Evolutionary conservation across 108 stramenopile species (phyloP).

Genomic region (Skeletonema menzelii): DNA sequence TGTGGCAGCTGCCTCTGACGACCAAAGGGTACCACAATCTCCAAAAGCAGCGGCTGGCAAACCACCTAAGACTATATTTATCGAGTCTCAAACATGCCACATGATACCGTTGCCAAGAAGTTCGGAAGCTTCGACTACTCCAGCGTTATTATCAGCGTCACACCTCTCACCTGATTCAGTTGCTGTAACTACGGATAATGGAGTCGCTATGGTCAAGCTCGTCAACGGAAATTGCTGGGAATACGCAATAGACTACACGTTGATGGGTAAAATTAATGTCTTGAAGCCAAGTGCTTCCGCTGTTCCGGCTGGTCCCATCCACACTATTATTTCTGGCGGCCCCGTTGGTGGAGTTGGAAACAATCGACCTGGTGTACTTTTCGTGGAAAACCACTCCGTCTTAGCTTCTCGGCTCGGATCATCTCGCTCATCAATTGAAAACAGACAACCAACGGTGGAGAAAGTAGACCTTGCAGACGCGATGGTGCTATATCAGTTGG

Average conservation of each 20-base stretch:
- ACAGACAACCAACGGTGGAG: constrained; percentile 17
- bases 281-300: background rate
- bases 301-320: constrained; percentile 33
- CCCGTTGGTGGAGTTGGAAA: constrained; percentile 15
- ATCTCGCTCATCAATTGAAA: constrained; percentile 14
- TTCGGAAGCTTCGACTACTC: background rate
- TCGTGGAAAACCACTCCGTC: constrained; percentile 30
- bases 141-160: constrained; percentile 20
- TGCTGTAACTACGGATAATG: constrained; percentile 36
- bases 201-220: constrained; percentile 23
- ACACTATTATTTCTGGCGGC: constrained; percentile 16
- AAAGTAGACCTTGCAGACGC: constrained; percentile 37
- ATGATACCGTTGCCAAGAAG: constrained; percentile 13
- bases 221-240: constrained; percentile 22
- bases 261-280: background rate
- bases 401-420: constrained; percentile 29
- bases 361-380: constrained; percentile 39
- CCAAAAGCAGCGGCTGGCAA: constrained; percentile 7
- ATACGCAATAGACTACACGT: background rate
- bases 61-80: constrained; percentile 16
- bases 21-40: background rate
- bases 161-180: constrained; percentile 16
- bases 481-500: constrained; percentile 25
- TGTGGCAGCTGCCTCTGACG: constrained; percentile 9
- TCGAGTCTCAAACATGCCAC: constrained; percentile 11